Base-by-base conservation (phyloP, 495 filamentous ascomycete species). In the Friedmanniomyces endolithicus region DNA sequence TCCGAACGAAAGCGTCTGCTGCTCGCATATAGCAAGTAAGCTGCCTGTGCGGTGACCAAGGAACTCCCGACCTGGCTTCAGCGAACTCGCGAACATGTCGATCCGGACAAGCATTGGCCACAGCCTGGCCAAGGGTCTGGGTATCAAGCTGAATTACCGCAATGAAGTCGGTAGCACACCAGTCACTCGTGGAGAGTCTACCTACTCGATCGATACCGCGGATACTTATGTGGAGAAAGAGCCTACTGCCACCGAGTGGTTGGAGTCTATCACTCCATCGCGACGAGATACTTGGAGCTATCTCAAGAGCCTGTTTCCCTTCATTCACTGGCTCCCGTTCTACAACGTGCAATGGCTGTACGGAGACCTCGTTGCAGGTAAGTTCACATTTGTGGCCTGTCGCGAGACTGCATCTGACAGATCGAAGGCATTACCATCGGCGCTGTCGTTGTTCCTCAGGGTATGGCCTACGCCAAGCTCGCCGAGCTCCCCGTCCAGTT, bases 401-500 rank as follows among this genome's bases (percentile, higher is more conserved):
- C 35, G n/a, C 24, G 33, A 33, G 12, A 19, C 12, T 4, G 9
- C 27, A 44, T 12, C 56, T 58, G 19, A 55, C 27, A 20, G 16
- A 14, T 1, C 35, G 16, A 44, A 89, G 86, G 86, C 64, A 85
- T 98, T 64, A 98, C 92, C 6, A 90, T 97, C 50, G 92, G 92
- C 52, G 85, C 84, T 48, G 90, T 99, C 33, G 92, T 99, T 20
- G 87, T 99, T 27, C 92, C 92, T 6, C 92, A 99, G 65, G 85
- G 87, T 54, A 97, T 99, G 92, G 90, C 94, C 1, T 99, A 99
- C 69, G 90, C 92, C 23, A 76, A 83, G 59, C 72, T 99, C 39
- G 92, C 92, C 8, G 73, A 80, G 40, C 75, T 99, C 20, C 72
- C 75, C 0, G 79, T 84, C 2, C 75, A 99, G 64, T 99, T 79